Evolutionary conservation across 1,139 yeast genomes (phyloP).

Genomic region (Zygosaccharomyces pseudobailii): DNA sequence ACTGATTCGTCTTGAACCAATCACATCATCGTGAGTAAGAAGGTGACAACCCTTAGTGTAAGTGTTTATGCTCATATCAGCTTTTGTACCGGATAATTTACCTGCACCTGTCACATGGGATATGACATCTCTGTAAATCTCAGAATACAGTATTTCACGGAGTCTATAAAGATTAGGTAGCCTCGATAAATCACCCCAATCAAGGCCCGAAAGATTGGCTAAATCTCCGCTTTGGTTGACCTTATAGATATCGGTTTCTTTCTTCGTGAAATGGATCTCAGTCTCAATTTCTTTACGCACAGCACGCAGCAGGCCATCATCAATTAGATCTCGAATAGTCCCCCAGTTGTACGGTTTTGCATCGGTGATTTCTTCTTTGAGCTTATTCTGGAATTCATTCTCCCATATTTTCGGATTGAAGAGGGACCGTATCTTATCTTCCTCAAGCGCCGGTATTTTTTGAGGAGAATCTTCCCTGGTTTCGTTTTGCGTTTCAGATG

Average conservation of each 20-base stretch:
- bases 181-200: constrained; percentile 66
- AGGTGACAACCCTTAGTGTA: constrained; percentile 92
- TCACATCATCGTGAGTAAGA: constrained; percentile 94
- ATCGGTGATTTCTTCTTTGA: constrained; percentile 41
- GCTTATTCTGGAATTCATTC: constrained; percentile 38
- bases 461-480: constrained; percentile 4
- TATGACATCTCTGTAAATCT: constrained; percentile 76
- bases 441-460: constrained; percentile 29
- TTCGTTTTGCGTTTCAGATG: not conserved
- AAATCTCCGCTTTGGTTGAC: constrained; percentile 94
- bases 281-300: constrained; percentile 81
- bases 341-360: constrained; percentile 91
- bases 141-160: constrained; percentile 82
- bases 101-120: constrained; percentile 86
- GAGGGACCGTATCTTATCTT: constrained; percentile 40
- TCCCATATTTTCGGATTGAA: constrained; percentile 57
- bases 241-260: constrained; percentile 95
- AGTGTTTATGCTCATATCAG: constrained; percentile 89
- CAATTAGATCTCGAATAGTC: constrained; percentile 63
- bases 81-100: constrained; percentile 78
- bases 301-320: constrained; percentile 68
- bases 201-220: constrained; percentile 84
- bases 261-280: constrained; percentile 84
- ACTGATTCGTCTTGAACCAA: constrained; percentile 90
- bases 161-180: constrained; percentile 71